Evolutionary conservation across 306 rosid genomes (phyloP).

Genomic region (Coriaria nepalensis): DNA sequence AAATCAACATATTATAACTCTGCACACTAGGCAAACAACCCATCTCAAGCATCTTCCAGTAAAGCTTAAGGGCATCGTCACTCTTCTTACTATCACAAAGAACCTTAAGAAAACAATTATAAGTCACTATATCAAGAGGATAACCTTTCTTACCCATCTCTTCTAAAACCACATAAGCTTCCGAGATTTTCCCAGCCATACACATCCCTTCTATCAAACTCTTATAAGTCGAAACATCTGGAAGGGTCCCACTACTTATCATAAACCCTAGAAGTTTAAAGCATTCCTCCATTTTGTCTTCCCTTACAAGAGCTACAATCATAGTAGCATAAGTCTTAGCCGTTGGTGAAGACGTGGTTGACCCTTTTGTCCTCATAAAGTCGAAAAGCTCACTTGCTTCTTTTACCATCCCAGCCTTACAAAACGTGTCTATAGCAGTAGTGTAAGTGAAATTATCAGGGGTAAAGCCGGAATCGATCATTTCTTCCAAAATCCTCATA

Average conservation of each 20-base stretch:
- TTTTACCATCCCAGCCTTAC: conserved; percentile 57
- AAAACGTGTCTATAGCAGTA: conserved; percentile 72
- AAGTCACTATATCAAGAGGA: conserved; percentile 77
- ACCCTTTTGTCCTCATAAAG: conserved; percentile 78
- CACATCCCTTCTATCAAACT: conserved; percentile 83
- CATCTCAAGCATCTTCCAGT: conserved; percentile 42
- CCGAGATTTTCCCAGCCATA: conserved; percentile 53
- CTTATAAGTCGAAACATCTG: conserved; percentile 84
- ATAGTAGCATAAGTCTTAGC: conserved; percentile 67
- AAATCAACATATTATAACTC: conserved; percentile 73
- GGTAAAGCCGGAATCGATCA: conserved; percentile 47
- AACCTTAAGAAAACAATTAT: conserved; percentile 83
- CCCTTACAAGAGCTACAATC: conserved; percentile 57
- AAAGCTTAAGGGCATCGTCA: conserved; percentile 60
- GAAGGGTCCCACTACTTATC: conserved; percentile 77
- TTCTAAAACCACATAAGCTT: conserved; percentile 67
- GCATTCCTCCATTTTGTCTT: conserved; percentile 68
- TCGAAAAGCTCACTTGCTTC: conserved; percentile 73
- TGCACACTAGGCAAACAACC: conserved; percentile 75
- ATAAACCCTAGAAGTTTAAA: conserved; percentile 45
- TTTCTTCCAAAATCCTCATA: conserved; percentile 64
- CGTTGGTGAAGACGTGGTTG: conserved; percentile 63
- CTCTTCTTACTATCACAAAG: conserved; percentile 62
- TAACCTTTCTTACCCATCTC: conserved; percentile 96
- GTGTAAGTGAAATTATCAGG: conserved; percentile 80